phyloP scores from a whole-genome alignment of 495 filamentous ascomycete genomes.

The Neurospora sp. region DNA sequence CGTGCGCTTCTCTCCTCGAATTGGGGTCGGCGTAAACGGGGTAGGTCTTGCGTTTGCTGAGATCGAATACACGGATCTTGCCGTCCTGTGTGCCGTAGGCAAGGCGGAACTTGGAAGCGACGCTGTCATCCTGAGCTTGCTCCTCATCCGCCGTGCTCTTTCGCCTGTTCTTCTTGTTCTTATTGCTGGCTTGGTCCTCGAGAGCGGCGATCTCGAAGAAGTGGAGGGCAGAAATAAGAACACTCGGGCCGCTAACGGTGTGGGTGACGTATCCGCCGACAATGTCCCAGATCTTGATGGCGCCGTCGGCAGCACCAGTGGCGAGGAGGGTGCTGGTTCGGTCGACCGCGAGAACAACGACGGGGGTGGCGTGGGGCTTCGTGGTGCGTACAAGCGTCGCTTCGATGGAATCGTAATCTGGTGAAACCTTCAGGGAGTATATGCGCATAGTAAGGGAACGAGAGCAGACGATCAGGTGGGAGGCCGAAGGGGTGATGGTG shows the following conservation, averaged over 20 bases:
- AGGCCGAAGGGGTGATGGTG: slow-evolving; percentile 74
- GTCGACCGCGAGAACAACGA: slow-evolving; percentile 75
- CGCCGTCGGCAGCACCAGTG: slow-evolving; percentile 83
- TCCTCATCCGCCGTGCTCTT: slow-evolving; percentile 35
- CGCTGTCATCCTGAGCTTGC: slow-evolving; percentile 29
- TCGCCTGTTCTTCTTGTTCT: slow-evolving; percentile 33
- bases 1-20: slow-evolving; percentile 59
- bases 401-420: slow-evolving; percentile 45
- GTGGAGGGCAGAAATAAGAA: slow-evolving; percentile 77
- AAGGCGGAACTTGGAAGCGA: slow-evolving; percentile 55
- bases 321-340: slow-evolving; percentile 80
- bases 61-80: slow-evolving; percentile 81
- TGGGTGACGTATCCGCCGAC: slow-evolving; percentile 84
- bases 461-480: slow-evolving; percentile 82
- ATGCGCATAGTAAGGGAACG: slow-evolving; percentile 90
- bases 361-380: slow-evolving; percentile 84
- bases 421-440: slow-evolving; percentile 57
- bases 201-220: slow-evolving; percentile 69
- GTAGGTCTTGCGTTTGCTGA: slow-evolving; percentile 68
- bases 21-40: slow-evolving; percentile 47
- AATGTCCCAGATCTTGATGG: slow-evolving; percentile 96
- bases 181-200: slow-evolving; percentile 15
- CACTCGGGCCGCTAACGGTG: slow-evolving; percentile 85
- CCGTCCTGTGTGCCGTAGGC: slow-evolving; percentile 91
- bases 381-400: slow-evolving; percentile 63